Conservation (phyloP, 345 rosid species). For the Mercurialis annua region DNA sequence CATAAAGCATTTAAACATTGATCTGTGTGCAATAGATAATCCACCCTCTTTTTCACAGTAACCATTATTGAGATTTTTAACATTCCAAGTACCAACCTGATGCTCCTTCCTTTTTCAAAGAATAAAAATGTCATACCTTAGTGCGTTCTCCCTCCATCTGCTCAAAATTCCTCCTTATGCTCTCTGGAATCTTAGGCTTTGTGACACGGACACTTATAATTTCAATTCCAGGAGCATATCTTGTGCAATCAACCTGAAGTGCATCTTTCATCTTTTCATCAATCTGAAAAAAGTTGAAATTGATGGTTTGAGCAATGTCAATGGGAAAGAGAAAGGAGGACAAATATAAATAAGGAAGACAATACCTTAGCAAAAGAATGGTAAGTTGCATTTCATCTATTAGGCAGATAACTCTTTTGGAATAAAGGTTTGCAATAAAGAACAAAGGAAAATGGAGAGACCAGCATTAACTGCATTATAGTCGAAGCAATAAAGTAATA, state of each 20-base stretch:
- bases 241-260: conserved; percentile 86
- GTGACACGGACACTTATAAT: conserved; percentile 88
- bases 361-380: neutral
- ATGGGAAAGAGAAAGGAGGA: conserved; percentile 5
- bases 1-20: neutral
- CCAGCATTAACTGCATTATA: neutral
- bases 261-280: conserved; percentile 97
- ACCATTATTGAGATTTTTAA: neutral
- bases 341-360: neutral
- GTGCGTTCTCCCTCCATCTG: conserved; percentile 97
- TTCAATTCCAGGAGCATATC: conserved; percentile 91
- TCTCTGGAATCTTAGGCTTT: conserved; percentile 79
- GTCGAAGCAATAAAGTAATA: neutral
- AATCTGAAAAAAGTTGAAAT: conserved; percentile 45
- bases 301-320: conserved; percentile 10
- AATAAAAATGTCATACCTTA: conserved; percentile 44
- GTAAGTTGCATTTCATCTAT: neutral
- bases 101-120: neutral
- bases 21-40: neutral
- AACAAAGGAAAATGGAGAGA: neutral
- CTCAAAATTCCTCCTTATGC: conserved; percentile 72
- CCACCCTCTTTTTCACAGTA: neutral
- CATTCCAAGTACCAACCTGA: neutral
- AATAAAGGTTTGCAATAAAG: neutral
- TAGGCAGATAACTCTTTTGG: too few relatives aligned